Percentiles rank a stretch among this genome's conserved stretches.
These are phyloP conservation scores for Vitis hybrid DNA, from an alignment of 177 flowering plant species.

Conservation along the genomic window DNA sequence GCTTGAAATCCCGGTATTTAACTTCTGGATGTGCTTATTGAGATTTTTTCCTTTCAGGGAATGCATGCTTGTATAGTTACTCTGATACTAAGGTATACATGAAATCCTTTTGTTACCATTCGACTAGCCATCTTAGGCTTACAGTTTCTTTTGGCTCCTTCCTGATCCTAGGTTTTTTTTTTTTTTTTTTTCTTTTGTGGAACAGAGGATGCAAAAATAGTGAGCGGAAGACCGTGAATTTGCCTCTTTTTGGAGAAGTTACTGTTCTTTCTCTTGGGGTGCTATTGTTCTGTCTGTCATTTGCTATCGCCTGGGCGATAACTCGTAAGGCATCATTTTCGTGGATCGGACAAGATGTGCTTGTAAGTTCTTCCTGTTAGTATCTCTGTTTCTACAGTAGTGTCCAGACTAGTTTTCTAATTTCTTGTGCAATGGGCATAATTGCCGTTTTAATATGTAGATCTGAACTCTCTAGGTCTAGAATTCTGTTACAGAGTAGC, in stretches of 20 bases:
- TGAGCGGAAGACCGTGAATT: conserved; percentile 40
- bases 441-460: too few relatives aligned
- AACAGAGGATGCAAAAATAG: conserved; percentile 52
- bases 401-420: too few relatives aligned
- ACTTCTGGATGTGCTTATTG: conserved; percentile 2
- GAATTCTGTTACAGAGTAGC: too few relatives aligned
- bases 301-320: conserved; percentile 79
- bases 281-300: conserved; percentile 51
- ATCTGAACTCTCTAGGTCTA: too few relatives aligned
- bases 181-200: conserved; percentile 5
- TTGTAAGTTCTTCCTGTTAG: conserved; percentile 53
- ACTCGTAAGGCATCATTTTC: conserved; percentile 67
- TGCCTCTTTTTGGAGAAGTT: conserved; percentile 72
- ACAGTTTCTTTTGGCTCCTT: neutral
- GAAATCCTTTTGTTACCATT: neutral
- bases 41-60: conserved; percentile 54
- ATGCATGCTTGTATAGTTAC: conserved; percentile 66
- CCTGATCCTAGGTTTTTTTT: neutral
- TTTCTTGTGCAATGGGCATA: too few relatives aligned
- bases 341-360: conserved; percentile 94
- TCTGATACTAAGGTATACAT: conserved; percentile 57
- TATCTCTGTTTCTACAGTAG: neutral
- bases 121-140: neutral
- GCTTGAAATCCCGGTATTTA: neutral
- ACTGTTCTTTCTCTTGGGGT: conserved; percentile 54